Percentiles rank a stretch among this genome's conserved stretches.
phyloP scores from a whole-genome alignment of 208 protist species.

The Lotmaria passim region DNA sequence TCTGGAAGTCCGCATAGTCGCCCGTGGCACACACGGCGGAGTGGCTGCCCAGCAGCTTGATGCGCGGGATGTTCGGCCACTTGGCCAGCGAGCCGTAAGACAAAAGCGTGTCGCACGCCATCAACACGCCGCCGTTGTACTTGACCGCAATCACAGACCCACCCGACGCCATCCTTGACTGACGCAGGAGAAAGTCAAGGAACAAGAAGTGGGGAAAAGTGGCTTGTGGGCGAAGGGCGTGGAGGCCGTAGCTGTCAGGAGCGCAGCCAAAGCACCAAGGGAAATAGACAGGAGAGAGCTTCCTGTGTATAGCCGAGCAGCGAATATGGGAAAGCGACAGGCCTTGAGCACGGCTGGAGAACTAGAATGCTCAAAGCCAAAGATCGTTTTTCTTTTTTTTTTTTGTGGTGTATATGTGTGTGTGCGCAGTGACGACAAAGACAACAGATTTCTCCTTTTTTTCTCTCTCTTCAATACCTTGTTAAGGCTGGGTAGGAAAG shows the following conservation, averaged over 20 bases:
- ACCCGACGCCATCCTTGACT: slow-evolving; percentile 91
- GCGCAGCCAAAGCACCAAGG: not conserved
- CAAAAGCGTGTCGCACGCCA: slow-evolving; percentile 96
- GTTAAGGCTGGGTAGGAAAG: no score
- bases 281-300: not conserved
- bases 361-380: no score
- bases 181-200: not conserved
- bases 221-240: not conserved
- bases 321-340: no score
- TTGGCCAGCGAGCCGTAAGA: slow-evolving; percentile 97
- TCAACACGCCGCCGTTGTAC: slow-evolving; percentile 97
- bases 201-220: not conserved
- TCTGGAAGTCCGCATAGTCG: slow-evolving; percentile 98
- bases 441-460: no score
- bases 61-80: slow-evolving; percentile 93
- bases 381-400: no score
- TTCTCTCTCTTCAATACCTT: no score
- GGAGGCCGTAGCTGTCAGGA: no score
- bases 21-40: slow-evolving; percentile 94
- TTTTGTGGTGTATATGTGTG: no score
- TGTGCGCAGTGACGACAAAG: no score
- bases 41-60: slow-evolving; percentile 87
- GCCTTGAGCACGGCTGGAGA: no score
- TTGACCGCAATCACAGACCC: slow-evolving; percentile 97
- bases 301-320: no score